These are phyloP conservation scores for Curvularia lunata DNA, from an alignment of 2,329 filamentous ascomycete species.

Conservation along the genomic window DNA sequence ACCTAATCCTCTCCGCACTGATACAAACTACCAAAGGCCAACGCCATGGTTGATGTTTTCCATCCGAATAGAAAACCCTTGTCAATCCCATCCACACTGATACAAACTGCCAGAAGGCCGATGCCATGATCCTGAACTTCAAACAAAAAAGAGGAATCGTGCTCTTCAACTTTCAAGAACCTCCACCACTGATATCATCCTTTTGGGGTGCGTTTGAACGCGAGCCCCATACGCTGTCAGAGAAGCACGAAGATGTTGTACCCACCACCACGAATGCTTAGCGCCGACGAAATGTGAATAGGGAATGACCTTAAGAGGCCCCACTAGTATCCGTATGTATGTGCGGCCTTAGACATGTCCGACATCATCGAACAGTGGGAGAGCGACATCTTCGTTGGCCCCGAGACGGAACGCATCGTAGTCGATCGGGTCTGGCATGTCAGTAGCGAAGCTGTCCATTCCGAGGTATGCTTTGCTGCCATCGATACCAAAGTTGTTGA, in stretches of 20 bases:
- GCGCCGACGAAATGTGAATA: background rate
- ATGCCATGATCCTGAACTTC: background rate
- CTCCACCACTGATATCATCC: background rate
- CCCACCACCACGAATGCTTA: background rate
- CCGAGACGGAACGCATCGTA: slow-evolving; percentile 24
- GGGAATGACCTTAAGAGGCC: background rate
- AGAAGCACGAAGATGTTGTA: background rate
- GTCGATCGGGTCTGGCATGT: background rate
- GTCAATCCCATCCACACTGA: no score
- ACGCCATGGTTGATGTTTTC: no score
- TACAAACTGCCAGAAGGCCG: no score
- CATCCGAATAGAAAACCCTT: no score
- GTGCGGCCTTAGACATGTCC: background rate
- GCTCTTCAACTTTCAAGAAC: background rate
- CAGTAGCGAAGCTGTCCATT: background rate
- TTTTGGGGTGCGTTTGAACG: background rate
- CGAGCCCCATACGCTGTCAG: background rate
- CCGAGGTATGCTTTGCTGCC: background rate
- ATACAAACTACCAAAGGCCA: no score
- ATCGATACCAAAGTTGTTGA: background rate
- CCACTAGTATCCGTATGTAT: no score
- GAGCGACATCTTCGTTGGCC: slow-evolving; percentile 28
- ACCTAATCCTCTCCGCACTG: no score
- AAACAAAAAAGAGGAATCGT: background rate
- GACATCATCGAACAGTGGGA: slow-evolving; percentile 20